phyloP scores from a whole-genome alignment of 179 eudicot species.

The Silene noctiflora region DNA sequence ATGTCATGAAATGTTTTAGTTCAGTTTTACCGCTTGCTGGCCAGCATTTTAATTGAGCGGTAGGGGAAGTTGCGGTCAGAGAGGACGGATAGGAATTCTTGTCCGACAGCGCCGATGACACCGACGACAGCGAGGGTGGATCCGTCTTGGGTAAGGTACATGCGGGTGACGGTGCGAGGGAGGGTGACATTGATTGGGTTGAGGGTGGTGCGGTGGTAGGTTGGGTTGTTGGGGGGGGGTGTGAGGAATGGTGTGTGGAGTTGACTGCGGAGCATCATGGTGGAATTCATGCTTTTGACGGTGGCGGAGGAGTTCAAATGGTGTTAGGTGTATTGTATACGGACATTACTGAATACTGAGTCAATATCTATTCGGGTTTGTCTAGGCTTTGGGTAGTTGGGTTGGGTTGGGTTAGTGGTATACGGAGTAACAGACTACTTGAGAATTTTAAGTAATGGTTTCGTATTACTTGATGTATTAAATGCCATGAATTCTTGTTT shows the following conservation, averaged over 20 bases:
- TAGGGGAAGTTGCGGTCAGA: slow-evolving; percentile 84
- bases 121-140: slow-evolving; percentile 95
- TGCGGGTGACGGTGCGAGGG: slow-evolving; percentile 28
- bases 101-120: slow-evolving; percentile 94
- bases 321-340: no score
- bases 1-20: no score
- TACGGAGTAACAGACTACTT: no score
- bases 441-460: no score
- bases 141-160: slow-evolving; percentile 58
- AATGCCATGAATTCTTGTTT: no score
- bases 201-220: slow-evolving; percentile 9
- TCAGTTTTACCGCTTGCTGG: slow-evolving; percentile 74
- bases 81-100: slow-evolving; percentile 90
- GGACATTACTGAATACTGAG: no score
- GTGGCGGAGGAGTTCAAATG: background rate
- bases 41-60: slow-evolving; percentile 72
- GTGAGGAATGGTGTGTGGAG: slow-evolving; percentile 7
- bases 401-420: no score
- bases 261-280: slow-evolving; percentile 9
- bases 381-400: no score
- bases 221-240: slow-evolving; percentile 16
- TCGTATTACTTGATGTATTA: no score
- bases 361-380: no score
- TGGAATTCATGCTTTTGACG: slow-evolving; percentile 16
- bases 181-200: slow-evolving; percentile 11